A percentile compares a stretch with the other conserved stretches of the same genome.
phyloP scores from a whole-genome alignment of 352 stramenopile genomes.

The Albugo candida region DNA sequence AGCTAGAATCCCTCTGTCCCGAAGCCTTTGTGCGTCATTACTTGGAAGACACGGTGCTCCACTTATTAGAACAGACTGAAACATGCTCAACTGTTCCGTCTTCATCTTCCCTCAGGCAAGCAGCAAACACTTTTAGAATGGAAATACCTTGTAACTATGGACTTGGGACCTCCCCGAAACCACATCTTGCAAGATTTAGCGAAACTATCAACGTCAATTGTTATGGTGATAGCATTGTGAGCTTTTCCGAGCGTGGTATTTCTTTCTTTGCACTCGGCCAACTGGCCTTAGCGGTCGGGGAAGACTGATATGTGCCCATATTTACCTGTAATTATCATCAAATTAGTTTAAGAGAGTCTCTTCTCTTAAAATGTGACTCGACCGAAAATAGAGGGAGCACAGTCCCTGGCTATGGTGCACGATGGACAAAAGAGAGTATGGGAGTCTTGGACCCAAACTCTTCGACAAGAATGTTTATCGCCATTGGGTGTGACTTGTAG shows the following conservation, averaged over 20 bases:
- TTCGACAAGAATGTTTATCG: too few species aligned
- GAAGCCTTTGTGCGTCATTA: constrained; percentile 89
- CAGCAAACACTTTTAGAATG: constrained; percentile 6
- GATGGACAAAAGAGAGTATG: too few species aligned
- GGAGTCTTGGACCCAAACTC: too few species aligned
- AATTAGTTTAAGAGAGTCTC: constrained; percentile 33
- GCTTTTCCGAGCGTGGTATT: constrained; percentile 35
- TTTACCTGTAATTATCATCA: constrained; percentile 54
- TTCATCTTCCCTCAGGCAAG: constrained; percentile 2
- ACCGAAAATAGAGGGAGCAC: too few species aligned
- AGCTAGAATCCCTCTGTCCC: constrained; percentile 82
- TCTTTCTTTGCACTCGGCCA: constrained; percentile 87
- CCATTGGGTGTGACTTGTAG: too few species aligned
- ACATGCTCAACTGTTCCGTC: constrained; percentile 19
- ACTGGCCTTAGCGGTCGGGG: constrained; percentile 79
- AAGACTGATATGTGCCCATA: constrained; percentile 66
- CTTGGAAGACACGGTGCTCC: constrained; percentile 53
- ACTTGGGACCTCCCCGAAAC: constrained; percentile 2
- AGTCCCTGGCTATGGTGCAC: too few species aligned
- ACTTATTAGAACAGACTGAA: constrained; percentile 70
- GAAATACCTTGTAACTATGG: constrained; percentile 4
- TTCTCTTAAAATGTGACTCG: background rate
- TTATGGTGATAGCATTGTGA: constrained; percentile 2
- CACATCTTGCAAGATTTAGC: constrained; percentile 2
- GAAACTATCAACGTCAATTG: constrained; percentile 1